A percentile compares a stretch with the other conserved stretches of the same genome.
Evolutionary conservation across 2,329 filamentous ascomycete genomes (phyloP).

Genomic region (Gaeumannomyces tritici): DNA sequence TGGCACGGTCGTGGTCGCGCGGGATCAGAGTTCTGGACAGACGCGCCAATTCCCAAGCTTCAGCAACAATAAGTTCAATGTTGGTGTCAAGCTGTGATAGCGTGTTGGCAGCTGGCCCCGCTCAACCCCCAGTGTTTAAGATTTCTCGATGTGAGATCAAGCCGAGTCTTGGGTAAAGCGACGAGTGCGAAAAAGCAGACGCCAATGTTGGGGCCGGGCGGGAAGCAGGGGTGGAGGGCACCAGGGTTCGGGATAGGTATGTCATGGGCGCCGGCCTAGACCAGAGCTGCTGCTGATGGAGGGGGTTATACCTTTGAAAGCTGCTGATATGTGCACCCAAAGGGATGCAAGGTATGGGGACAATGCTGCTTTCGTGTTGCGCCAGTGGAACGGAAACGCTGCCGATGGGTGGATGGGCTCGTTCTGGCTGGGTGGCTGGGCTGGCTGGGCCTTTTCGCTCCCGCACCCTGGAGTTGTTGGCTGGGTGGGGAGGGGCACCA

Average conservation of each 20-base stretch:
- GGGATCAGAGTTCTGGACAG: not conserved
- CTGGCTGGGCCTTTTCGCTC: not conserved
- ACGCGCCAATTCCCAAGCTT: not conserved
- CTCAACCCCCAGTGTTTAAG: not conserved
- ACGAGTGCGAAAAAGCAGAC: not conserved
- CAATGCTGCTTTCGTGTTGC: not conserved
- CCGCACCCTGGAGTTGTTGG: not conserved
- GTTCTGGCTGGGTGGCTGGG: not conserved
- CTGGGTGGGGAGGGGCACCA: not conserved
- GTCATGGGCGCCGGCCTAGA: not conserved
- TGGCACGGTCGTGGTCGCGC: not conserved
- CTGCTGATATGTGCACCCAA: not conserved
- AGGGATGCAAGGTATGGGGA: not conserved
- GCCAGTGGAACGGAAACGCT: not conserved
- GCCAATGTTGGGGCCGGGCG: not conserved
- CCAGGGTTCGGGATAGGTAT: not conserved
- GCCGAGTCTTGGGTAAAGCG: not conserved
- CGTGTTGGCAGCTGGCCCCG: not conserved
- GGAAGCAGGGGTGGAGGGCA: not conserved
- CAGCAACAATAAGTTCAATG: not conserved
- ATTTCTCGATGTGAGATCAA: not conserved
- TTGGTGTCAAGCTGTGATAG: not conserved
- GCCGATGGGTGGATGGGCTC: not conserved
- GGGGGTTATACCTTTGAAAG: not conserved
- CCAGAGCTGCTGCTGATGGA: not conserved